Conservation (phyloP, 1,284 basidiomycete genomes). For the Cutaneotrichosporon cavernicola region DNA sequence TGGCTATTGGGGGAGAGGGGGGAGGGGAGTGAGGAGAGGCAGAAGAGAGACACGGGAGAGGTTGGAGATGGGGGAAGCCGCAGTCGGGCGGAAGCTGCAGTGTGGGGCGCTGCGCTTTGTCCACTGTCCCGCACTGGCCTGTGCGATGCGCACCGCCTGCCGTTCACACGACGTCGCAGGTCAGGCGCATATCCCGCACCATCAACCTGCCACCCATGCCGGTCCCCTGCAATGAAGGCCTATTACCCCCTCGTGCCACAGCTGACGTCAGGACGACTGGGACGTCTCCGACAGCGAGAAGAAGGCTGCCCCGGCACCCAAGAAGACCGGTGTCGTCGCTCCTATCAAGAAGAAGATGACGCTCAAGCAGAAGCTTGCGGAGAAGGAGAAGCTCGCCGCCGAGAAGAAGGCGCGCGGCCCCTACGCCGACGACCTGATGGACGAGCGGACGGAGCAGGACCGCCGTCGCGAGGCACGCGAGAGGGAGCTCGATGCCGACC, state of each 20-base stretch:
- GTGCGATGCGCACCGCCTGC: background rate
- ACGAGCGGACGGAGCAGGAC: conserved; percentile 63
- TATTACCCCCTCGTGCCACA: background rate
- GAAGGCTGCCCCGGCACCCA: conserved; percentile 55
- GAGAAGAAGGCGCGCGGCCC: conserved; percentile 53
- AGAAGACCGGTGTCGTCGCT: conserved; percentile 56
- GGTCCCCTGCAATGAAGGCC: background rate
- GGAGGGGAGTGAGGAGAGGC: background rate
- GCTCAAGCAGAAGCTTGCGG: conserved; percentile 81
- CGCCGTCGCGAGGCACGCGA: conserved; percentile 73
- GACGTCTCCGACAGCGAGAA: conserved; percentile 78
- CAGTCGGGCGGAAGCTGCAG: background rate
- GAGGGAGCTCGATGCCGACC: conserved; percentile 76
- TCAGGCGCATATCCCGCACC: background rate
- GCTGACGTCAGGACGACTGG: conserved; percentile 75
- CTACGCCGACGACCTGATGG: conserved; percentile 69
- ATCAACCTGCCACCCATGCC: background rate
- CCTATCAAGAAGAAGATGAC: conserved; percentile 86
- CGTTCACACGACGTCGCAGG: background rate
- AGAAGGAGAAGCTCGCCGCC: conserved; percentile 63
- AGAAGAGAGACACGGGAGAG: background rate
- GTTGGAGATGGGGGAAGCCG: background rate
- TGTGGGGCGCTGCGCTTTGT: background rate
- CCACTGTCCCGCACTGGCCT: background rate
- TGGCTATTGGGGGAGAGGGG: background rate